A percentile compares a stretch with the other conserved stretches of the same genome.
Conservation (phyloP, 2,329 filamentous ascomycete species). For the Ceratocystis cubensis region DNA sequence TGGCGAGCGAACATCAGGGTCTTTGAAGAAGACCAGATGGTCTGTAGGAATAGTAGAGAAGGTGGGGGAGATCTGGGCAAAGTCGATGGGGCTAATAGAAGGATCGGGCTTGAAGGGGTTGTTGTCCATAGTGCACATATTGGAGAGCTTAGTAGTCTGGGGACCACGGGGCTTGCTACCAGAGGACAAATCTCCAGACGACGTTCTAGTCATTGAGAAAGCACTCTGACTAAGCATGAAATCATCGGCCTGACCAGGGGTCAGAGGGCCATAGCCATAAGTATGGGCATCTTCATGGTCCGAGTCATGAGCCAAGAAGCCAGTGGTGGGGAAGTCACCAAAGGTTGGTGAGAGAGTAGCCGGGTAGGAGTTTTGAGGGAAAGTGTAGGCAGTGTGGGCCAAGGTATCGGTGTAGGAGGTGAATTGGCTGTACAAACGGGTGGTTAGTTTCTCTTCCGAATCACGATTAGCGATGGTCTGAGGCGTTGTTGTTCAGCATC, state of each 20-base stretch:
- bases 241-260: constrained; percentile 8
- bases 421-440: constrained; percentile 5
- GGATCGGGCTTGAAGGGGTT: not conserved
- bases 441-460: constrained; percentile 17
- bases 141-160: constrained; percentile 8
- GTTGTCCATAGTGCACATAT: constrained; percentile 11
- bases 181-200: constrained; percentile 18
- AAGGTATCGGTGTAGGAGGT: constrained; percentile 16
- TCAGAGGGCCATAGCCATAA: constrained; percentile 12
- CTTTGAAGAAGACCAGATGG: constrained; percentile 12
- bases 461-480: not conserved
- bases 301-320: constrained; percentile 5
- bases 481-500: constrained; percentile 9
- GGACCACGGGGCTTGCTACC: constrained; percentile 4
- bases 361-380: constrained; percentile 11
- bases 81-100: constrained; percentile 15
- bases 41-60: constrained; percentile 10
- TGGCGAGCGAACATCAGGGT: constrained; percentile 3
- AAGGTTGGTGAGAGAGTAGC: constrained; percentile 7
- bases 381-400: constrained; percentile 13
- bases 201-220: constrained; percentile 17
- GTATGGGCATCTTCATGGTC: constrained; percentile 8
- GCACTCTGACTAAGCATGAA: constrained; percentile 14
- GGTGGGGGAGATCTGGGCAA: constrained; percentile 9
- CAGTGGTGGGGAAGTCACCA: constrained; percentile 7